Evolutionary conservation across 2,329 filamentous ascomycete genomes (phyloP), one percentile per base, ranked within the genome.

Genomic region (Xylaria sp.): DNA sequence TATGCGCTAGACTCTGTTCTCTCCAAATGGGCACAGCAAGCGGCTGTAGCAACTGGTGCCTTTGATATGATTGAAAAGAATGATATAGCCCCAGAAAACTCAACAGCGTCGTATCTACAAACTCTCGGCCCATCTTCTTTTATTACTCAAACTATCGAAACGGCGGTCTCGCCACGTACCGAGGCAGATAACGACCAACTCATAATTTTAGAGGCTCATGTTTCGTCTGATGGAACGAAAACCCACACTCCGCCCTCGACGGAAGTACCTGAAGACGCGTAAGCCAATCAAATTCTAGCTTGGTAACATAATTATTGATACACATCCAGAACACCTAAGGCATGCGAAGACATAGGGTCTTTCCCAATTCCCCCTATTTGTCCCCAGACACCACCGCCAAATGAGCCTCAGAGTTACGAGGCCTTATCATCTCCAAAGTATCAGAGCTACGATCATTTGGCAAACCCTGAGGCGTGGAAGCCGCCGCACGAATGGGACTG

Each of bases 401-500:
- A 63, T 54, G 66, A 73, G 61, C 45, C 65, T 65, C 63, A 65
- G 9, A 65, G 47, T 36, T 69, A 63, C 17, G 30, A 64, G 27
- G 67, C 72, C 34, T 69, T 75, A 6, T 77, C 78, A 63, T 77
- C 72, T 4, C 70, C 70, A 19, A 70, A 65, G 2, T 74, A 64
- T 70, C 72, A 71, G 11, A 53, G 61, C 27, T 69, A 72, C 58
- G 73, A 75, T 19, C 75, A 73, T 34, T 73, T 78, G 3, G 79
- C 79, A 21, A 81, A 82, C 53, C 76, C 78, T 0, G 81, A 84
- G 17, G 75, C 79, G n/a, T 85, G 84, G 83, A 83, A 79, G 47
- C 79, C 83, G 0, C 82, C 82, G 0, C 77, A 82, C 36, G 80
- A 82, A 8, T 85, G 83, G 83, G 77, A 80, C 19, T 80, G 78